phyloP scores from a whole-genome alignment of 2,329 filamentous ascomycete genomes.

The Pestalotiopsis sp. region DNA sequence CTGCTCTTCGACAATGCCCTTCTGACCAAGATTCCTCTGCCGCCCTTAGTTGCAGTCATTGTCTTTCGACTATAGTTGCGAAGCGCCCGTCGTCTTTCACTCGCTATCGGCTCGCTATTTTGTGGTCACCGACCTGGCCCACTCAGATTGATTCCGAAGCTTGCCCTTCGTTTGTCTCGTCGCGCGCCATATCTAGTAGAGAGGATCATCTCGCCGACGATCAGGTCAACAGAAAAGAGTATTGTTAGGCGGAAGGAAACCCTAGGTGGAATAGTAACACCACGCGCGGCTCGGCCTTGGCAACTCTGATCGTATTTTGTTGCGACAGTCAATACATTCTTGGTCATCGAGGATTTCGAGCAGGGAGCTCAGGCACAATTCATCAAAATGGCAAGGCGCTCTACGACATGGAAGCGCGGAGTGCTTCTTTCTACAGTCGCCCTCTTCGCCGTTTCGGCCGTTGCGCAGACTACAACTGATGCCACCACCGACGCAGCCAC shows the following conservation, averaged over 20 bases:
- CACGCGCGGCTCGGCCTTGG: neutral
- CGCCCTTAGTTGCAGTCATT: neutral
- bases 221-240: neutral
- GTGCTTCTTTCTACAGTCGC: slow-evolving; percentile 18
- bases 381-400: slow-evolving; percentile 11
- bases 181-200: neutral
- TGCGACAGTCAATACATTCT: neutral
- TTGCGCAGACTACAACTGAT: slow-evolving; percentile 18
- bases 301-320: neutral
- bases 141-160: neutral
- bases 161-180: neutral
- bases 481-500: slow-evolving; percentile 13
- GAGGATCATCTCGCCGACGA: neutral
- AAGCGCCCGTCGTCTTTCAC: neutral
- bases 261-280: neutral
- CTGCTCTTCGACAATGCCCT: neutral
- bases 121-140: neutral
- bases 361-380: neutral
- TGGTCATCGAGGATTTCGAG: neutral
- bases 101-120: neutral
- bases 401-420: slow-evolving; percentile 15
- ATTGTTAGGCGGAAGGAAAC: neutral
- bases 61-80: neutral
- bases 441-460: slow-evolving; percentile 16
- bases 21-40: neutral